These are phyloP conservation scores for Skeletonema potamos DNA, from an alignment of 108 stramenopile species.

Conservation along the genomic window DNA sequence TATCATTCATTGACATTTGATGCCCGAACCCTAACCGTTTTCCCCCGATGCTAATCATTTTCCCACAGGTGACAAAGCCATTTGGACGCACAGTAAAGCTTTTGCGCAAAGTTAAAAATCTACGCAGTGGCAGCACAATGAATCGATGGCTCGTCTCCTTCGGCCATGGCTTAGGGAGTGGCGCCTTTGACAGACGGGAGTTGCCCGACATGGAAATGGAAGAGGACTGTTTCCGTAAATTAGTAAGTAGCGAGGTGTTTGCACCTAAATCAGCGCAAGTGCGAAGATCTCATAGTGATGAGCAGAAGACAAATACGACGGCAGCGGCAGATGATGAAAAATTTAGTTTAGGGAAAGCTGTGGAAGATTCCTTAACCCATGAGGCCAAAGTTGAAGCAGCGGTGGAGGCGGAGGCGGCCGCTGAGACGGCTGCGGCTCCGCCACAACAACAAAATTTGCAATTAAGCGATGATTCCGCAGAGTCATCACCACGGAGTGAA, in stretches of 20 bases:
- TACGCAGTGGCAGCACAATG: neutral
- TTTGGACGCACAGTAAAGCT: conserved; percentile 1
- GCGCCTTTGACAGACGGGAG: neutral
- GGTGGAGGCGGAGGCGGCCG: neutral
- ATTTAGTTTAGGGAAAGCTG: neutral
- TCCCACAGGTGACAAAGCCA: neutral
- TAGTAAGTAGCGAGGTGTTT: conserved; percentile 3
- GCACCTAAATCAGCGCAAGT: neutral
- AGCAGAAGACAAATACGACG: neutral
- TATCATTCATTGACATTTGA: neutral
- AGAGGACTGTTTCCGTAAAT: neutral
- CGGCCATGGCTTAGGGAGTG: neutral
- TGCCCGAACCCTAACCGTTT: neutral
- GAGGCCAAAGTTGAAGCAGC: neutral
- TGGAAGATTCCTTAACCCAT: neutral
- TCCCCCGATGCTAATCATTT: neutral
- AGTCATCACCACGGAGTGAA: neutral
- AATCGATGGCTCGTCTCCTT: neutral
- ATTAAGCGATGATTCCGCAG: neutral
- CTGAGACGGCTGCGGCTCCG: neutral
- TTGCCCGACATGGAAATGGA: conserved; percentile 2
- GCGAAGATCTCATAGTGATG: neutral
- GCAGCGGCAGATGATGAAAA: neutral
- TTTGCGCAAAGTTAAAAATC: neutral
- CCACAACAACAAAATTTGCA: neutral